Percentiles rank a stretch among this genome's conserved stretches.
These are phyloP conservation scores for Waitea zeae DNA, from an alignment of 1,284 basidiomycete species.

Conservation along the genomic window DNA sequence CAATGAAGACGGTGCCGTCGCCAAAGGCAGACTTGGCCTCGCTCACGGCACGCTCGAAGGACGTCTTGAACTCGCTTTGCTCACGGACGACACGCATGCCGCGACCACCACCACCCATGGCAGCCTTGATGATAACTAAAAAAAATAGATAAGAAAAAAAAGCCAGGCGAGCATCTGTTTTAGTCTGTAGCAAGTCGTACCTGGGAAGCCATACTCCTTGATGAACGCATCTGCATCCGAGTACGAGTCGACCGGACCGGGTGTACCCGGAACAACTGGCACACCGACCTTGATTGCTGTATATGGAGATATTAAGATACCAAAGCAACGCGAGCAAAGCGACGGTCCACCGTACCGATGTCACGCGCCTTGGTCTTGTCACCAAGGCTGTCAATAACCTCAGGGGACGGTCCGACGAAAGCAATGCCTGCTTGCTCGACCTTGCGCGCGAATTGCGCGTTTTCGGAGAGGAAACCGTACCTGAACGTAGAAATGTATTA, in stretches of 20 bases:
- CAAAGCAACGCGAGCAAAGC: not conserved
- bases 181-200: slow-evolving; percentile 20
- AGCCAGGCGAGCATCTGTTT: not conserved
- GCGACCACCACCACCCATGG: slow-evolving; percentile 96
- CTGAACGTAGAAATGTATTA: slow-evolving; percentile 4
- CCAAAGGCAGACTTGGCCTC: slow-evolving; percentile 96
- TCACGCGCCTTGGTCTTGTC: slow-evolving; percentile 97
- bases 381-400: slow-evolving; percentile 94
- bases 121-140: slow-evolving; percentile 89
- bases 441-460: slow-evolving; percentile 88
- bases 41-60: slow-evolving; percentile 86
- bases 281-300: slow-evolving; percentile 77
- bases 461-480: slow-evolving; percentile 97
- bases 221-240: slow-evolving; percentile 79
- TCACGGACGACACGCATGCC: slow-evolving; percentile 98
- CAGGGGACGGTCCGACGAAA: slow-evolving; percentile 91
- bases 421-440: slow-evolving; percentile 96
- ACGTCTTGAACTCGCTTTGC: slow-evolving; percentile 77
- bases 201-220: slow-evolving; percentile 90
- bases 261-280: slow-evolving; percentile 95
- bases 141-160: not conserved
- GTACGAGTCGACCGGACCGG: slow-evolving; percentile 80
- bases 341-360: slow-evolving; percentile 32
- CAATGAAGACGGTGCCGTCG: slow-evolving; percentile 97
- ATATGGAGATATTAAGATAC: slow-evolving; percentile 1